These are phyloP conservation scores for Tulasnella calospora DNA, from an alignment of 768 basidiomycete genomes.

Conservation along the genomic window DNA sequence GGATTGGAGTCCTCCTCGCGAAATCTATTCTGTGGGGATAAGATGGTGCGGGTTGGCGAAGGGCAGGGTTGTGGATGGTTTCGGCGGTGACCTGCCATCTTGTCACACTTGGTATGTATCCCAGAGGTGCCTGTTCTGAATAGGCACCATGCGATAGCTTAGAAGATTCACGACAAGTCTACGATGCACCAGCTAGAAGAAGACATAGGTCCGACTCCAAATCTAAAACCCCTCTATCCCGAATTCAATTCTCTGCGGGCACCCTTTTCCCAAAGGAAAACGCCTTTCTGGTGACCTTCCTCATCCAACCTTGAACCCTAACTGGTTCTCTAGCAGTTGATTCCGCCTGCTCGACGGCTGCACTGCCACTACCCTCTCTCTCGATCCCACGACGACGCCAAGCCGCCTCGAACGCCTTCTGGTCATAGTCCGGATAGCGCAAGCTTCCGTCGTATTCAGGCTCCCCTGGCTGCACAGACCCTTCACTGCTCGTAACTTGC, in stretches of 20 bases:
- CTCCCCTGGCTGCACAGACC: not conserved
- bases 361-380: not conserved
- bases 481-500: not conserved
- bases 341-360: not conserved
- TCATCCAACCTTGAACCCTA: not conserved
- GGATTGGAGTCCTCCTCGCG: too few relatives aligned
- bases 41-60: too few relatives aligned
- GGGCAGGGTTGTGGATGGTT: too few relatives aligned
- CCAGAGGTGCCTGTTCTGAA: too few relatives aligned
- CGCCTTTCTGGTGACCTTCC: not conserved
- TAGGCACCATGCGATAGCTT: too few relatives aligned
- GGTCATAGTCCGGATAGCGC: not conserved
- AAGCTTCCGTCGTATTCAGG: not conserved
- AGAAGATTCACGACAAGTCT: too few relatives aligned
- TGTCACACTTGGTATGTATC: too few relatives aligned
- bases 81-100: too few relatives aligned
- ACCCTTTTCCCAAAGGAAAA: not conserved
- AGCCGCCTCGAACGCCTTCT: not conserved
- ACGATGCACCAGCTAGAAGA: too few relatives aligned
- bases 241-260: not conserved
- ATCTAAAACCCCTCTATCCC: not conserved
- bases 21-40: too few relatives aligned
- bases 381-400: not conserved
- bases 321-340: not conserved
- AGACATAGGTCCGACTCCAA: not conserved